A percentile compares a stretch with the other conserved stretches of the same genome.
Evolutionary conservation across 345 rosid genomes (phyloP).

Genomic region (Gynandropsis gynandra): DNA sequence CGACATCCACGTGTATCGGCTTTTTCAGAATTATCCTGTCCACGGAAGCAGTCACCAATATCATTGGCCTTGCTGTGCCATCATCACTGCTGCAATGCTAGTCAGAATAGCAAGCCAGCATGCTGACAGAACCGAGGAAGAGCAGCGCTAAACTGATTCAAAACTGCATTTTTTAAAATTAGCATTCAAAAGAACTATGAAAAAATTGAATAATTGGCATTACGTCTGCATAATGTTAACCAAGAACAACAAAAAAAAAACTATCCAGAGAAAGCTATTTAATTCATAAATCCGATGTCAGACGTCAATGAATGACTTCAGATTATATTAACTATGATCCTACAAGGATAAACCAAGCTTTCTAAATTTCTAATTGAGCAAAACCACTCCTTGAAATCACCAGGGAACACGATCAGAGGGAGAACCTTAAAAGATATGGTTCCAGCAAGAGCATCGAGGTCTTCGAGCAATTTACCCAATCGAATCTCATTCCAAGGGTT

Average conservation of each 20-base stretch:
- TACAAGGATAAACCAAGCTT: too few species aligned
- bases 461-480: constrained; percentile 78
- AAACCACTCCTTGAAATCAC: neutral
- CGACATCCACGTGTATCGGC: constrained; percentile 51
- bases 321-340: neutral
- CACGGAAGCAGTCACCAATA: constrained; percentile 88
- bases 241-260: neutral
- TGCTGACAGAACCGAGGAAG: too few species aligned
- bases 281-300: neutral
- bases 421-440: constrained; percentile 74
- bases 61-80: constrained; percentile 48
- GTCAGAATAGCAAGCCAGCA: constrained; percentile 15
- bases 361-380: neutral
- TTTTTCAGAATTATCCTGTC: constrained; percentile 66
- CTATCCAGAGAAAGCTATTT: neutral
- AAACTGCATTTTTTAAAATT: too few species aligned
- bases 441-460: constrained; percentile 94
- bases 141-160: too few species aligned
- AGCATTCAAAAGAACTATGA: neutral
- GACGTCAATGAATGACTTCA: neutral
- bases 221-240: neutral
- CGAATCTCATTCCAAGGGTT: constrained; percentile 85
- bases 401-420: neutral
- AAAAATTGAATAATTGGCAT: neutral
- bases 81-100: constrained; percentile 65